A percentile compares a stretch with the other conserved stretches of the same genome.
phyloP scores from a whole-genome alignment of 1,139 yeast genomes.

The Saccharomyces hybrid region DNA sequence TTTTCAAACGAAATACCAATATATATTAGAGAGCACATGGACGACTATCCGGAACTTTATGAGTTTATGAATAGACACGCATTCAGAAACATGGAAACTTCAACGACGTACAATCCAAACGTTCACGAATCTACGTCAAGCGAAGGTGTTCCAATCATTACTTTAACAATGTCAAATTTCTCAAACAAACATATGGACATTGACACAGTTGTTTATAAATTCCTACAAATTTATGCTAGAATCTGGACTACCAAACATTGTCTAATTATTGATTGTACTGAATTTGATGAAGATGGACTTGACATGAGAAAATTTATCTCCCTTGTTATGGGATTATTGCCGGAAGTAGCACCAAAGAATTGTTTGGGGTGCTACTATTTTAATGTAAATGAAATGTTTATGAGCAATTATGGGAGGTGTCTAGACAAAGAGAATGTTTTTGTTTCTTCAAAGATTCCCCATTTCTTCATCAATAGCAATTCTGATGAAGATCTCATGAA shows the following conservation, averaged over 20 bases:
- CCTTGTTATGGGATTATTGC: conserved; percentile 35
- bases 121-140: conserved; percentile 57
- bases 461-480: conserved; percentile 36
- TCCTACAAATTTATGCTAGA: conserved; percentile 62
- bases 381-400: conserved; percentile 48
- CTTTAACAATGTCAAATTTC: conserved; percentile 44
- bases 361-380: conserved; percentile 52
- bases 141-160: conserved; percentile 68
- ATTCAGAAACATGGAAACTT: conserved; percentile 41
- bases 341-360: conserved; percentile 46
- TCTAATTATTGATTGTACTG: conserved; percentile 63
- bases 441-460: conserved; percentile 20
- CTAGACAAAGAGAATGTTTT: conserved; percentile 19
- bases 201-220: conserved; percentile 51
- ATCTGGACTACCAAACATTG: conserved; percentile 67
- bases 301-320: conserved; percentile 26
- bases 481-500: conserved; percentile 45
- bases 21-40: conserved; percentile 41
- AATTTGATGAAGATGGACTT: conserved; percentile 35
- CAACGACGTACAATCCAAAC: conserved; percentile 32
- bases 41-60: conserved; percentile 46
- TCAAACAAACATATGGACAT: conserved; percentile 41
- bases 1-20: conserved; percentile 50
- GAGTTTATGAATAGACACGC: conserved; percentile 73
- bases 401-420: conserved; percentile 31